phyloP scores from a whole-genome alignment of 2,329 filamentous ascomycete species.

The Cordyceps cateniannulata region DNA sequence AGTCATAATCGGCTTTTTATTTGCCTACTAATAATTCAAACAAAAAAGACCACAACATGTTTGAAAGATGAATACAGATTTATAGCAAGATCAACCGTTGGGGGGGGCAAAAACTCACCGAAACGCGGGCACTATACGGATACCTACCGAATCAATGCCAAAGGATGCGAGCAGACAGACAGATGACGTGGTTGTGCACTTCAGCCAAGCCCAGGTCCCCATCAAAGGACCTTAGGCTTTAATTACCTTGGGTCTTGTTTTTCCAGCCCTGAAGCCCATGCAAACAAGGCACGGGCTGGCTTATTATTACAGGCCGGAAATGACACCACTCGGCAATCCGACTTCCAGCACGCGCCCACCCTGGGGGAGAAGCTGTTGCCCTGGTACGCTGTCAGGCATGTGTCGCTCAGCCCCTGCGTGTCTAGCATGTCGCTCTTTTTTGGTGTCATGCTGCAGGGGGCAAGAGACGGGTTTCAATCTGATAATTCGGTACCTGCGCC shows the following conservation, averaged over 20 bases:
- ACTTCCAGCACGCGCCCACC: not conserved
- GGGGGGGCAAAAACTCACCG: no score
- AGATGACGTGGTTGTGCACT: conserved; percentile 4
- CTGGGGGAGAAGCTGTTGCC: not conserved
- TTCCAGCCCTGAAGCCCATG: not conserved
- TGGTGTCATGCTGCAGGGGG: not conserved
- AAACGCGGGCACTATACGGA: no score
- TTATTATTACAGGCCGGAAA: not conserved
- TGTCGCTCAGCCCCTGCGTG: not conserved
- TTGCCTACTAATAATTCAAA: no score
- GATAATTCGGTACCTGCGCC: conserved; percentile 5
- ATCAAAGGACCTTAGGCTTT: not conserved
- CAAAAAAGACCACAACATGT: not conserved
- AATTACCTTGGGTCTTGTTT: not conserved
- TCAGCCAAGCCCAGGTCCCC: not conserved
- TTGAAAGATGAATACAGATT: not conserved
- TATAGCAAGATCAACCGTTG: no score
- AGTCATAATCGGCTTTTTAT: not conserved
- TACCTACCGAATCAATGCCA: no score
- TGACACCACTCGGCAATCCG: conserved; percentile 8
- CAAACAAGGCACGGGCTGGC: not conserved
- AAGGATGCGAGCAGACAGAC: not conserved
- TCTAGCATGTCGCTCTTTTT: not conserved
- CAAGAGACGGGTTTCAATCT: not conserved
- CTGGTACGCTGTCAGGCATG: not conserved